Evolutionary conservation across 257 asterid species (phyloP), one percentile per base, ranked within the genome.

Genomic region (Scutellaria galericulata): DNA sequence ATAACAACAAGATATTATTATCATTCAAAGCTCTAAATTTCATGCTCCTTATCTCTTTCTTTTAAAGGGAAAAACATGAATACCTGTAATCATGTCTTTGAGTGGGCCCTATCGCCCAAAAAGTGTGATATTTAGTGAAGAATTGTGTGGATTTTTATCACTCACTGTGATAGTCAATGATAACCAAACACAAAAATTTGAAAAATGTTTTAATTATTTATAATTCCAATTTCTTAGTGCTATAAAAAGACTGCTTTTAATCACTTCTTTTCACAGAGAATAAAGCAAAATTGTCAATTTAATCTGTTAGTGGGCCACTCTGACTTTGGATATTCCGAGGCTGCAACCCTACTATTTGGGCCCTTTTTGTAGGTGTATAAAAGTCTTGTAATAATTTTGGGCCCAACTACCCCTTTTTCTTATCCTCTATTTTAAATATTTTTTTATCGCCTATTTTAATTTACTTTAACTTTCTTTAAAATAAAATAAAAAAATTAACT

Each of bases 111-210:
- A 75, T 75, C 79, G 85, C 75, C 83, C 77, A 77, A 68, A 83
- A 78, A 75, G 78, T 53, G 65, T 31, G 37, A 31, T 31, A 31
- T 31, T 31, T 31, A 31, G 37, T 31, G 37, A 31, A 66, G 31
- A 80, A 73, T 68, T 62, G 44, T 65, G 75, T 75, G 55, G 5
- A 73, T 76, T 72, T 42, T 14, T 64, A 70, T 53, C 70, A 59
- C 37, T 31, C 37, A 90, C 88, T 88, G 91, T 88, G 73, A 31
- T 81, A 48, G 95, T 90, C 93, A 88, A 90, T 86, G 84, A 65
- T 75, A 18, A 75, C 80, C 81, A 53, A 75, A 31, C 37, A 31
- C 37, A 31, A 31, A 1, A 78, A 83, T 77, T 2, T 64, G 27
- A 69, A 75, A 77, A 31, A 70, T 41, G 82, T 77, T 75, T 75